phyloP scores from a whole-genome alignment of 345 rosid species.

The Erucastrum elatum region DNA sequence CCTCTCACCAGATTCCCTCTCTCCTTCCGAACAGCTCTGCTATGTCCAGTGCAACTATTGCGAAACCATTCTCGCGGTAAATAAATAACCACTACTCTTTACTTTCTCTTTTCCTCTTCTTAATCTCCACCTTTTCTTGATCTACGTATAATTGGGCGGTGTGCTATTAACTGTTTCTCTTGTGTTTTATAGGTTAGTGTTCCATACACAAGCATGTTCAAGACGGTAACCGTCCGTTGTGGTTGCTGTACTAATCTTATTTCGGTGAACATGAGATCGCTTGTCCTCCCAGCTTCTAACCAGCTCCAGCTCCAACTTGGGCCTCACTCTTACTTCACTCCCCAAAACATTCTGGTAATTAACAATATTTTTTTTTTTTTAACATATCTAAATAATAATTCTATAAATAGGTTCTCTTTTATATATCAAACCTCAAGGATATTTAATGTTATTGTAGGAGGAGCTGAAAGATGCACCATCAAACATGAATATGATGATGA shows the following conservation, averaged over 20 bases:
- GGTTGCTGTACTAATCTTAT: constrained; percentile 94
- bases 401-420: not conserved
- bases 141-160: not conserved
- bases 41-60: constrained; percentile 97
- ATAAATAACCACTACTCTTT: not conserved
- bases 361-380: not conserved
- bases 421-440: not conserved
- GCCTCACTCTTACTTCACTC: constrained; percentile 69
- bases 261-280: constrained; percentile 73
- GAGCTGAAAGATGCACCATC: constrained; percentile 72
- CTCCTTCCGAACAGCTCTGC: constrained; percentile 96
- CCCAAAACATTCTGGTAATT: constrained; percentile 72
- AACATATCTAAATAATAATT: not conserved
- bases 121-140: not conserved
- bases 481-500: constrained; percentile 63
- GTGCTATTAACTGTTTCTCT: not conserved
- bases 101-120: constrained; percentile 1
- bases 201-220: constrained; percentile 90
- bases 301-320: constrained; percentile 67
- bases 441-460: constrained; percentile 50
- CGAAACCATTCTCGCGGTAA: constrained; percentile 90
- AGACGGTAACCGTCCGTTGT: constrained; percentile 92
- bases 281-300: constrained; percentile 68
- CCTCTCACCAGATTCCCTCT: constrained; percentile 81
- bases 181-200: constrained; percentile 71